Base-by-base conservation (phyloP, 176 grass and related monocot genomes). In the Rhynchospora breviuscula region DNA sequence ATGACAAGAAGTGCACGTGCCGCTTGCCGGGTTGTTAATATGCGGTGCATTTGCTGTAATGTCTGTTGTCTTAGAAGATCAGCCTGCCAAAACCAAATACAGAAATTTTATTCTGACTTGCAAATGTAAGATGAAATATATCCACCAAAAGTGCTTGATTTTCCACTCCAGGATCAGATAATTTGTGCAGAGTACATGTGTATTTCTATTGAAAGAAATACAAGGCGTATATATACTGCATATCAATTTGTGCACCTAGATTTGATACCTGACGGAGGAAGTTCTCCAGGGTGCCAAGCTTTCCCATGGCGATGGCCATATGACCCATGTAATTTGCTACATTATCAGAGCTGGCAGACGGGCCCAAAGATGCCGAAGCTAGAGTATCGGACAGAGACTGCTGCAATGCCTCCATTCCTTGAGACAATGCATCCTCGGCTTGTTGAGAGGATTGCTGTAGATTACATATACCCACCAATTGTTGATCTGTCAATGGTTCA, bases 31-130 rank as follows among this genome's bases (percentile, higher is more conserved):
- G 93, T 89, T 0, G 88, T 99, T 19, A 99, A 86, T 82, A 92
- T 99, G 25, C 96, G 93, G 63, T 90, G 93, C 91, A 99, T 89
- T 85, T 99, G 93, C 64, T 89, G 86, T 45, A 99, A 70, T 21
- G 93, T 99, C 88, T 99, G 93, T 79, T 95, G 96, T 76, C 96
- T 82, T 25, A 99, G 83, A 4, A 99, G 93, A 81, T 99, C 96
- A 2, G 89, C 96, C 96, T 97, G 49, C 31, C 17, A 9, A 70
- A 18, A 5, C 54, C 22, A 76, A 11, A 0, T 54, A 53, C 47
- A 54, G 71, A 12, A 54, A 77, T 21, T 77, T 77, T 31, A 17
- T 25, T 75, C 4, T 6, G 10, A 26, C n/a, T 49, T 25, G 46
- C 10, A 75, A 9, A 52, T 13, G 22, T 6, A 31, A 77, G 23